These are phyloP conservation scores for Termitomyces titanicus DNA, from an alignment of 768 basidiomycete species.

Conservation along the genomic window DNA sequence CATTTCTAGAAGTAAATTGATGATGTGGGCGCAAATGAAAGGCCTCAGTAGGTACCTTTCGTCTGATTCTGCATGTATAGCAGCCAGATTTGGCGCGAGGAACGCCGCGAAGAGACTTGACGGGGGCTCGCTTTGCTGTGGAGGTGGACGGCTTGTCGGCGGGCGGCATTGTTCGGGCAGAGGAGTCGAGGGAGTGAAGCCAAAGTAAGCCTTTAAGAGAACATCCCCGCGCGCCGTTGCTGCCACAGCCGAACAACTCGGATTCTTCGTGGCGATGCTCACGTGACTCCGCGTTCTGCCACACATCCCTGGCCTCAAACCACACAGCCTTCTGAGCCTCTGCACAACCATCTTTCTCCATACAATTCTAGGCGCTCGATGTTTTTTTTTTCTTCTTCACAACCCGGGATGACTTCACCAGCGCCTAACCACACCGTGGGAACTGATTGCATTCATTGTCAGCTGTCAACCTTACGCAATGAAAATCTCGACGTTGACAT, in stretches of 20 bases:
- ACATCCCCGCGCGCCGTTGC: constrained; percentile 4
- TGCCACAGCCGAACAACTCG: background rate
- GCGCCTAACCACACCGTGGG: constrained; percentile 3
- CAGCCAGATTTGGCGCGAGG: constrained; percentile 81
- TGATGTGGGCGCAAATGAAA: constrained; percentile 10
- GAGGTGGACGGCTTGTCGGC: background rate
- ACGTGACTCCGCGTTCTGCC: too few species aligned
- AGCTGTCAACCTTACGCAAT: background rate
- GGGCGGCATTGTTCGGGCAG: constrained; percentile 5
- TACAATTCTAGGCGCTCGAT: too few species aligned
- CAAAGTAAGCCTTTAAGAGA: constrained; percentile 3
- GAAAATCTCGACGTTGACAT: too few species aligned
- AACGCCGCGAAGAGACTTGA: background rate
- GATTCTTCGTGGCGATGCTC: too few species aligned
- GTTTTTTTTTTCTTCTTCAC: background rate
- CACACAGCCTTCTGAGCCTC: too few species aligned
- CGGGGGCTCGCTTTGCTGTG: background rate
- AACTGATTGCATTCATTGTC: constrained; percentile 7
- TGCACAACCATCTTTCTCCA: too few species aligned
- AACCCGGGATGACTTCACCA: constrained; percentile 1
- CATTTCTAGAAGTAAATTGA: constrained; percentile 67
- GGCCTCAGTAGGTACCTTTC: constrained; percentile 52
- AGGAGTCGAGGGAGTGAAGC: too few species aligned
- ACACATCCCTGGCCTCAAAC: too few species aligned
- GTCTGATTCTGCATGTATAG: constrained; percentile 82